A percentile compares a stretch with the other conserved stretches of the same genome.
Evolutionary conservation across 2,329 filamentous ascomycete species (phyloP).

Genomic region (Dryadomyces quercus-mongolicae): DNA sequence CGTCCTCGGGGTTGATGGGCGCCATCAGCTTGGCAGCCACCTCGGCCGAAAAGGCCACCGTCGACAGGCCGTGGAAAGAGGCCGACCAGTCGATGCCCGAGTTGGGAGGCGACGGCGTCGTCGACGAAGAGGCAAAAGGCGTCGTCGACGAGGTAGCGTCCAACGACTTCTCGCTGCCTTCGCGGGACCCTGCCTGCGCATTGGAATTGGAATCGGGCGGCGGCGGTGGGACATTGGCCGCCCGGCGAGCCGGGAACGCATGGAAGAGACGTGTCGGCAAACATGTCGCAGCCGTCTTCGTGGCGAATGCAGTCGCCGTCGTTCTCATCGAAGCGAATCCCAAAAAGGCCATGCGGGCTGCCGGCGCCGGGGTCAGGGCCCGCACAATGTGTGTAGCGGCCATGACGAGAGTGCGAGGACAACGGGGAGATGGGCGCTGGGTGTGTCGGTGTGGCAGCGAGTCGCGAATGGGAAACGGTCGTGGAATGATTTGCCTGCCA

Average conservation of each 20-base stretch:
- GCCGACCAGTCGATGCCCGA: constrained; percentile 61
- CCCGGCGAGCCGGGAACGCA: neutral
- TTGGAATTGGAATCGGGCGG: too few species aligned
- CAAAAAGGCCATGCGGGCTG: neutral
- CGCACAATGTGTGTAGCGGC: neutral
- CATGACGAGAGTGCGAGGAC: neutral
- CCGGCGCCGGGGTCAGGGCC: constrained; percentile 1
- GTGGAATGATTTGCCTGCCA: too few species aligned
- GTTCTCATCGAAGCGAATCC: neutral
- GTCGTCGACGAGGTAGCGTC: neutral
- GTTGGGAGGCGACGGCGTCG: neutral
- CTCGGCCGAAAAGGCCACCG: constrained; percentile 57
- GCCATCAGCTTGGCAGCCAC: constrained; percentile 55
- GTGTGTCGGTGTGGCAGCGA: neutral
- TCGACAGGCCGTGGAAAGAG: constrained; percentile 70
- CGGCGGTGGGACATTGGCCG: neutral
- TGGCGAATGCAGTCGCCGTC: neutral
- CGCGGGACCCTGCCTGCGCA: too few species aligned
- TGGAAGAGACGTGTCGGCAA: neutral
- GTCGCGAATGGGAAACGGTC: neutral
- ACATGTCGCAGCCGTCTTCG: neutral
- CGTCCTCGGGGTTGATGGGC: constrained; percentile 57
- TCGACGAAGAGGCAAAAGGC: neutral
- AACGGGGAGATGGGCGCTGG: neutral
- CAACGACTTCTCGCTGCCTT: neutral